Percentiles rank a stretch among this genome's conserved stretches.
These are phyloP conservation scores for Septoria petroselini DNA, from an alignment of 2,329 filamentous ascomycete species.

Conservation along the genomic window DNA sequence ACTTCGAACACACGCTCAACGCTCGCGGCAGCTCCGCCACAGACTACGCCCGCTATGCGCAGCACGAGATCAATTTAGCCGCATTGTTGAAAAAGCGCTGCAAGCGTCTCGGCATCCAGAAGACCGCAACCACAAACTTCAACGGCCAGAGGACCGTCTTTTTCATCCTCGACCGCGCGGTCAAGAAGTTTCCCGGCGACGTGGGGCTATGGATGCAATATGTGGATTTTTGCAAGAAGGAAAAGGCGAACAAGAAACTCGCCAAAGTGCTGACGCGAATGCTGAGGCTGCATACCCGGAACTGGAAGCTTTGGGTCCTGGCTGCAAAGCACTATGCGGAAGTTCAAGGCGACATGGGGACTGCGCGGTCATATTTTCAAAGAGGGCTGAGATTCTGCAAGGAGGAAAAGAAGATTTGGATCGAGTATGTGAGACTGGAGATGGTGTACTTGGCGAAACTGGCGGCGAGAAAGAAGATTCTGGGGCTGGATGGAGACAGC, in stretches of 20 bases:
- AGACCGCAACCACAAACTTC: slow-evolving; percentile 61
- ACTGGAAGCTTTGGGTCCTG: slow-evolving; percentile 78
- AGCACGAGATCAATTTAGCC: slow-evolving; percentile 67
- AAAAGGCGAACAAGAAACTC: slow-evolving; percentile 61
- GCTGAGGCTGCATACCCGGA: slow-evolving; percentile 79
- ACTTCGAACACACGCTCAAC: slow-evolving; percentile 88
- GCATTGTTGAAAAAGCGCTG: slow-evolving; percentile 77
- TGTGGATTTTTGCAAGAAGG: slow-evolving; percentile 71
- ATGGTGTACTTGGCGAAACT: slow-evolving; percentile 88
- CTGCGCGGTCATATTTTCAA: slow-evolving; percentile 81
- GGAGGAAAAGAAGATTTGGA: slow-evolving; percentile 69
- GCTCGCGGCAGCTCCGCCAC: slow-evolving; percentile 70
- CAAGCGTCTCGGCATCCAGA: slow-evolving; percentile 73
- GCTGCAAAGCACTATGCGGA: slow-evolving; percentile 77
- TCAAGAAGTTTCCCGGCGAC: slow-evolving; percentile 78
- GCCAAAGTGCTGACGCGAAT: slow-evolving; percentile 62
- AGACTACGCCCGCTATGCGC: slow-evolving; percentile 82
- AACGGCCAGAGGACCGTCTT: slow-evolving; percentile 80
- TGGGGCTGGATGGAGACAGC: slow-evolving; percentile 58
- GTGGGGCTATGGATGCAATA: slow-evolving; percentile 85
- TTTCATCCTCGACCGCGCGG: slow-evolving; percentile 82
- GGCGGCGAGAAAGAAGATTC: slow-evolving; percentile 65
- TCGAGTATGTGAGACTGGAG: slow-evolving; percentile 87
- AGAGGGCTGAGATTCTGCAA: slow-evolving; percentile 87
- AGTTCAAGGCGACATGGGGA: slow-evolving; percentile 78